phyloP scores from a whole-genome alignment of 805 yeast genomes.

The Ascoidea asiatica region DNA sequence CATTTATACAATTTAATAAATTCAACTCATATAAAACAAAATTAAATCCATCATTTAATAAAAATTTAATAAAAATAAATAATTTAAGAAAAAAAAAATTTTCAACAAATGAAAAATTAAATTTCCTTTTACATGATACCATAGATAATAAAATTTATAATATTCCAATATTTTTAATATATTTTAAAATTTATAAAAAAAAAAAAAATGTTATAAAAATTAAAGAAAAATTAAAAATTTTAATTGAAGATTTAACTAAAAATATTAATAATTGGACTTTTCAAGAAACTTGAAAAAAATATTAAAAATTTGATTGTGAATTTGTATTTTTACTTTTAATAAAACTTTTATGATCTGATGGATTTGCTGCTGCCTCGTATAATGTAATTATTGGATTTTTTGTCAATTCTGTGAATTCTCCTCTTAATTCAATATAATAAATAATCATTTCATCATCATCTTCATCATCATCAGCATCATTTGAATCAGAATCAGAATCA shows the following conservation, averaged over 20 bases:
- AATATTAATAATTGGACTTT: not conserved
- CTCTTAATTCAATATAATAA: slow-evolving; percentile 69
- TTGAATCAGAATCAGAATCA: not conserved
- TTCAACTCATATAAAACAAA: not conserved
- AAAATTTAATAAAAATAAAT: too few relatives aligned
- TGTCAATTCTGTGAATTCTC: slow-evolving; percentile 42
- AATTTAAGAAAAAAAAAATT: too few relatives aligned
- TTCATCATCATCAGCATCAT: slow-evolving; percentile 18
- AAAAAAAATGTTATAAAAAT: not conserved
- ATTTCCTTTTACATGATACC: not conserved
- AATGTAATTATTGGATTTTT: slow-evolving; percentile 63
- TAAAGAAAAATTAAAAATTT: too few relatives aligned
- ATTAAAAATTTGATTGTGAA: slow-evolving; percentile 1
- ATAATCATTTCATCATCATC: slow-evolving; percentile 46
- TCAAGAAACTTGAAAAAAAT: not conserved
- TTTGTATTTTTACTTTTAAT: slow-evolving; percentile 5
- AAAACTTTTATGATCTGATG: slow-evolving; percentile 60
- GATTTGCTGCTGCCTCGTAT: slow-evolving; percentile 89
- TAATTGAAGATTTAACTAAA: not conserved
- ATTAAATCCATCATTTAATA: not conserved
- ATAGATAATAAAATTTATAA: too few relatives aligned
- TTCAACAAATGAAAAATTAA: too few relatives aligned
- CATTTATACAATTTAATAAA: not conserved
- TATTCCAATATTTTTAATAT: not conserved
- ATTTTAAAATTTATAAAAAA: too few relatives aligned